Base-by-base conservation (phyloP, 495 filamentous ascomycete species). In the Aeminium ludgeri region DNA sequence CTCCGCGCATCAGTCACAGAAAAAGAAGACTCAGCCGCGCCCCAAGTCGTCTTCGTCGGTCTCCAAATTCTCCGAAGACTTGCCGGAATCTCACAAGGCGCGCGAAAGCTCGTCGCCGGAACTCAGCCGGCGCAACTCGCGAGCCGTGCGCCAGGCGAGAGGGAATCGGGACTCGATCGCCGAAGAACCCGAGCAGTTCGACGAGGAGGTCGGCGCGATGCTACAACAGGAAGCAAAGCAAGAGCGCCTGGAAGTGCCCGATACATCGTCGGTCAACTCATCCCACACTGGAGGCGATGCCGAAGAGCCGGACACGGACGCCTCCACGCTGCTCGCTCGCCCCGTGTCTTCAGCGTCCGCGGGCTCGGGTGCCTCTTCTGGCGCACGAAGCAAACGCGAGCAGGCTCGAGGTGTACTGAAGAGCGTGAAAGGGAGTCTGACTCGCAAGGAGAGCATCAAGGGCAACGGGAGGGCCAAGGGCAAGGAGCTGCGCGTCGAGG, bases 211-310 rank as follows among this genome's bases (percentile, higher is more conserved):
- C 33, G 4, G 20, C 30, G 11, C 28, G 30, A 40, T 2, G 36
- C 30, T 19, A 44, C 12, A 43, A 30, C 18, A 45, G 37, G 34
- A 44, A 41, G 7, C 32, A 41, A 18, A 37, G 41, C 25, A 25
- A 3, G 23, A 25, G 8, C 23, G 23, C 23, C 23, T 25, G 4
- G 23, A 25, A 25, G 23, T 25, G 23, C 23, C 23, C 23, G 23
- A 25, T 4, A 25, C 23, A 8, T 25, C 23, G 3, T 39, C 40
- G 10, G 28, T 43, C 20, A 39, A 28, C 19, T 25, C 33, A 15
- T 41, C 38, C 10, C 27, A 44, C 15, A 20, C 15, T 19, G 28
- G 3, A 7, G 33, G 31, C 5, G 25, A 37, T n/a, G 25, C 38
- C 13, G 13, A 10, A 4, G 34, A 34, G 37, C 7, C 13, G 20